Conservation (phyloP, 208 protist genomes). For the Leishmania aethiopica region DNA sequence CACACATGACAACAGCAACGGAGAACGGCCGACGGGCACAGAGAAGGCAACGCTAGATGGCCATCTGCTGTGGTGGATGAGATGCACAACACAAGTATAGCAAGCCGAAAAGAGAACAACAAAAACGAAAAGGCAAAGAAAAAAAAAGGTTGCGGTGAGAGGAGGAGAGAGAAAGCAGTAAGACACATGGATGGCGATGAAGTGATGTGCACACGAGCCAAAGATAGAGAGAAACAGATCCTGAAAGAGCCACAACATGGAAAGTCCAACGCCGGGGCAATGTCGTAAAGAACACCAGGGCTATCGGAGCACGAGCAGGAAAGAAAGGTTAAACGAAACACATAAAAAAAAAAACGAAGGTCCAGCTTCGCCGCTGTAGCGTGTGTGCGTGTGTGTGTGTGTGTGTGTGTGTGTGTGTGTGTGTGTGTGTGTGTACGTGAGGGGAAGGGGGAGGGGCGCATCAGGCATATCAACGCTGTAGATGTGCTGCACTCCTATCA, state of each 20-base stretch:
- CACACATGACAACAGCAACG: no score
- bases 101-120: not conserved
- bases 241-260: not conserved
- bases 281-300: not conserved
- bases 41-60: no score
- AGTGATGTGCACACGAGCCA: not conserved
- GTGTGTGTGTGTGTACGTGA: not conserved
- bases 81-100: not conserved
- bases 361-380: not conserved
- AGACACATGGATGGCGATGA: not conserved
- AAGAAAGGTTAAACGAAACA: not conserved
- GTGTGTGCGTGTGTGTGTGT: not conserved
- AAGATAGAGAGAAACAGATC: not conserved
- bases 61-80: no score
- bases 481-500: not conserved
- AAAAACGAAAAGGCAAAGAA: not conserved
- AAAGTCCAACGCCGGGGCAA: not conserved
- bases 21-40: no score
- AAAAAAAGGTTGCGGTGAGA: not conserved
- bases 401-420: not conserved
- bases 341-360: conserved; percentile 4
- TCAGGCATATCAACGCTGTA: not conserved
- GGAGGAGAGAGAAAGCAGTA: not conserved
- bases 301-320: not conserved
- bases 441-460: not conserved